Base-by-base conservation (phyloP, 192 early-diverging fungal genomes). In the Oehlia diaphana region DNA sequence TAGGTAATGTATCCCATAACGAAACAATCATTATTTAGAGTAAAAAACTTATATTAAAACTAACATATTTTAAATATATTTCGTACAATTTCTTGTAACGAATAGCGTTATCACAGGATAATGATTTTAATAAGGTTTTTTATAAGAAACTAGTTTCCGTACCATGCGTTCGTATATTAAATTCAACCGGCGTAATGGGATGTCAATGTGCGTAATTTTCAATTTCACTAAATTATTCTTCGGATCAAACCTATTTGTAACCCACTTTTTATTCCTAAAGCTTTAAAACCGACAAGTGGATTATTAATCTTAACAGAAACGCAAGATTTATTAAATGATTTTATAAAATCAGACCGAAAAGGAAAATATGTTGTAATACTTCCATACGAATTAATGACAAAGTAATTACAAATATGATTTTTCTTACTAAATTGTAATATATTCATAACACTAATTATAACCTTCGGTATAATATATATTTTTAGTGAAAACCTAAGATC, bases 111-210 rank as follows among this genome's bases (percentile, higher is more conserved):
- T 47, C 44, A 5, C 44, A 47, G 1, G 44, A 47, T 47, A 47
- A 1, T 47, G 10, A 47, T 1, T 47, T 47, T 47, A 12, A 47
- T 2, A 47, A 47, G 10, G 10, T 12, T 47, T 68, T 90, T 33
- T 90, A 90, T 75, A 86, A 81, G 33, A 75, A 87, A 70, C 44
- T 90, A 47, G 73, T 74, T n/a, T 83, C 84, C 31, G 83, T 82
- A 61, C 88, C 89, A 2, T 91, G 92, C 79, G 82, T 90, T 21
- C 85, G 92, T 12, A 66, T 92, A 47, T 82, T 91, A 28, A 90
- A 88, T 76, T 85, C 88, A 4, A 86, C 88, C 19, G 87, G 86
- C 26, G 77, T 78, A 8, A 83, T 88, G 26, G 93, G 93, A 35
- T 93, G 92, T 74, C 88, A 89, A 78, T 80, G 92, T 91, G 86